Conservation (phyloP, 208 protist species). For the Leishmania tropica region DNA sequence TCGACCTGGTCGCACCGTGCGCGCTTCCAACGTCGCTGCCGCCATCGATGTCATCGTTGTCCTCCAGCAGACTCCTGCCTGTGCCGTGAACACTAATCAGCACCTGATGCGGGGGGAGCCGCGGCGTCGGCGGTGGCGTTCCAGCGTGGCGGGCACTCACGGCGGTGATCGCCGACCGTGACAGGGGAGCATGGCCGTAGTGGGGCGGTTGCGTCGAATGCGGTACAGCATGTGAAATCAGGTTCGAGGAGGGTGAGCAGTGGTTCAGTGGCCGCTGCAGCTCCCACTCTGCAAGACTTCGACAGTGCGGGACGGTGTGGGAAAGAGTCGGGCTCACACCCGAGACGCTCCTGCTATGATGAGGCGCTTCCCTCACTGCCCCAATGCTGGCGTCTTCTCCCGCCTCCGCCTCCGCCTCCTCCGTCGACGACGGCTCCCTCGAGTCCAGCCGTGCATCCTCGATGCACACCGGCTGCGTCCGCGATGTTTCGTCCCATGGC, state of each 20-base stretch:
- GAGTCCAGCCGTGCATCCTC: conserved; percentile 43
- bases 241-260: neutral
- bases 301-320: neutral
- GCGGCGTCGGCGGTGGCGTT: neutral
- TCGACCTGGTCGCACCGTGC: neutral
- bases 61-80: conserved; percentile 10
- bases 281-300: neutral
- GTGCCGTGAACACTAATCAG: neutral
- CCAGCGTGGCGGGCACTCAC: neutral
- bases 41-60: conserved; percentile 28
- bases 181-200: neutral
- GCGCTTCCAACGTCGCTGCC: neutral
- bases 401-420: conserved; percentile 1
- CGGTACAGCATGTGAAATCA: neutral
- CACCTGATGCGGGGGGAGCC: too few species aligned
- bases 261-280: neutral
- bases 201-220: neutral
- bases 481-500: conserved; percentile 46
- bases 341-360: neutral
- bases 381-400: neutral
- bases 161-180: neutral
- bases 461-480: conserved; percentile 52
- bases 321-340: neutral
- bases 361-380: too few species aligned
- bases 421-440: neutral